Base-by-base conservation (phyloP, 257 asterid species). In the Petunia axillaris region DNA sequence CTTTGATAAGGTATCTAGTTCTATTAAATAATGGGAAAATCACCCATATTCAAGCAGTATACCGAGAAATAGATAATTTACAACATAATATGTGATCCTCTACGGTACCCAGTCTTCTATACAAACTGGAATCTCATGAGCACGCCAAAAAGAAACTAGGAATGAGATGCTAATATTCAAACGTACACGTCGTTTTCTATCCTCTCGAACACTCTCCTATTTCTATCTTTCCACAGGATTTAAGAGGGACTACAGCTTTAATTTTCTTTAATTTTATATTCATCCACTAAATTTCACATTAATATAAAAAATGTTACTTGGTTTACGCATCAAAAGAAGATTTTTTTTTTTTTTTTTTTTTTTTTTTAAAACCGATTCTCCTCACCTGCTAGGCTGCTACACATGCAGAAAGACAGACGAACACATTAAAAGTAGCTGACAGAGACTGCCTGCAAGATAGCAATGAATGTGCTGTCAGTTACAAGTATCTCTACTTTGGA, bases 211-310 rank as follows among this genome's bases (percentile, higher is more conserved):
- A 25, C 25, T 25, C 25, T 25, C 25, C 25, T 25, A 25, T 25
- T 25, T 25, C 25, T 25, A 25, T 25, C 25, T 25, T 25, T 25
- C 25, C 25, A 25, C 25, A 25, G 25, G 25, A 25, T 25, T 25
- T 25, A 25, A 10, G 37, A 37, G 46, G 46, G 71, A 64, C 71
- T 64, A 10, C 38, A 4, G 44, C 71, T 65, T 65, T 67, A 4
- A 67, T 2, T 67, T n/a, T 43, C 16, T 67, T 54, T 43, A 43
- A 67, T 43, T 43, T 43, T 67, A 67, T 39, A n/a, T 67, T 54
- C 55, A 67, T 67, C 39, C 76, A n/a, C 76, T 43, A 67, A 10
- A 67, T 43, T 25, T 35, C 55, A n/a, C 76, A 41, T 67, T 67
- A 38, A 64, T 64, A 44, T 38, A 38, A 10, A 64, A 10, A 8